Percentiles rank a stretch among this genome's conserved stretches.
These are phyloP conservation scores for Aspergillus diversus DNA, from an alignment of 495 filamentous ascomycete genomes.

Conservation along the genomic window DNA sequence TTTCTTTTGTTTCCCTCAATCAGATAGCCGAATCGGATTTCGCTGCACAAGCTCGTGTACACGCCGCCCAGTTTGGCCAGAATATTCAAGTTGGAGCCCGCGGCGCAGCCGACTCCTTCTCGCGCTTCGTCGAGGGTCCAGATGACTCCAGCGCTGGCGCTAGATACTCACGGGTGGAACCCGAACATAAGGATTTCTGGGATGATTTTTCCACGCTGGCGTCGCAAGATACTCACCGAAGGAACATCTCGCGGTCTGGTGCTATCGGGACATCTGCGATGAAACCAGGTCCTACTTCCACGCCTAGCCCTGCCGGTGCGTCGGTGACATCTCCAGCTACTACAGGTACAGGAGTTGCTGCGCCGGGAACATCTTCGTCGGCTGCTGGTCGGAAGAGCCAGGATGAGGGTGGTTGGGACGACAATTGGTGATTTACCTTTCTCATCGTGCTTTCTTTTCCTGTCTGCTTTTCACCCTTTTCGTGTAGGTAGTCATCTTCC, in stretches of 20 bases:
- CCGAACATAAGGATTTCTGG: constrained; percentile 87
- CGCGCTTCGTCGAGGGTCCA: constrained; percentile 76
- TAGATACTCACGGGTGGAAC: constrained; percentile 47
- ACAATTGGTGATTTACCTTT: constrained; percentile 58
- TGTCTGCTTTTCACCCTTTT: background rate
- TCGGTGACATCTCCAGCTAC: constrained; percentile 27
- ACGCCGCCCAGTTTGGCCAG: constrained; percentile 68
- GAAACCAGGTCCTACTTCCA: constrained; percentile 39
- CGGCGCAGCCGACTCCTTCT: constrained; percentile 75
- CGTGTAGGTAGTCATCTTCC: constrained; percentile 4
- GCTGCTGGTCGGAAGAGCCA: constrained; percentile 41
- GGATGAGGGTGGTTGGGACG: constrained; percentile 62
- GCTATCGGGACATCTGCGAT: constrained; percentile 76
- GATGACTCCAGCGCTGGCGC: constrained; percentile 31
- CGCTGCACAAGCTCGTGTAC: constrained; percentile 74
- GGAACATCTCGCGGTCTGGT: constrained; percentile 36
- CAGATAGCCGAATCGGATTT: constrained; percentile 87
- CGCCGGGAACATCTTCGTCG: constrained; percentile 28
- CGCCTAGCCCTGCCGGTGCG: constrained; percentile 21
- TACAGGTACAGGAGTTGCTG: constrained; percentile 35
- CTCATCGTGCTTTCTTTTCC: background rate
- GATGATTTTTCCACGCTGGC: constrained; percentile 72
- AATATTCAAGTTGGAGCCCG: constrained; percentile 66
- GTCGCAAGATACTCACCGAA: constrained; percentile 46
- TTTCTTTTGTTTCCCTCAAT: background rate